Evolutionary conservation across 495 filamentous ascomycete genomes (phyloP), one percentile per base, ranked within the genome.

Genomic region (Neurospora tetraspora): DNA sequence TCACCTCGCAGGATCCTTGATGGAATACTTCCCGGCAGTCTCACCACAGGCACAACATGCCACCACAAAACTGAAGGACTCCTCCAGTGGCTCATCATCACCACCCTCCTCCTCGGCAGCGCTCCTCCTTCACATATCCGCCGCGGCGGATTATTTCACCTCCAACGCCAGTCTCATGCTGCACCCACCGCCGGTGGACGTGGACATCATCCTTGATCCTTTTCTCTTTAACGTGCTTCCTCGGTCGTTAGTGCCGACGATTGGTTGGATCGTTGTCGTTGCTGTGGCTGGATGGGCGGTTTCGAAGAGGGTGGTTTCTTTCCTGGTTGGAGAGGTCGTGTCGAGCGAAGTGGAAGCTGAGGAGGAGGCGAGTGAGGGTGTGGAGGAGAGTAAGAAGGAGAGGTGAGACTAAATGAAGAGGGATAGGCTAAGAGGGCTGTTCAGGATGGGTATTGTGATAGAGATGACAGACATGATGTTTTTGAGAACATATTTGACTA

Each of bases 121-220:
- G 31, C 85, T 97, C n/a, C 91, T 97, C 73, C 88, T 99, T 16
- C 91, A 89, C 39, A 84, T 98, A 69, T 83, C 86, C 70, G 87
- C 94, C 10, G 89, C 90, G 12, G 93, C 96, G 71, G 93, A 94
- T 72, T 99, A 94, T 83, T 96, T 90, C 80, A 91, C 92, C 20
- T 80, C 86, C 40, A 88, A 98, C 74, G 77, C 83, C 65, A 86
- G 87, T 3, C 84, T 97, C 75, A 98, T 98, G 95, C 78, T 83
- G 69, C 75, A 88, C 74, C 91, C 93, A 12, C 91, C 92, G 4
- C 85, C 89, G 1, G 93, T 98, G 27, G 80, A 85, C 71, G 93
- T 91, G 23, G 94, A 99, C 80, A 86, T 99, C 70, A 93, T 98
- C 79, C 88, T 99, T 34, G 96, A 99, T 82, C 93, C 94, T 27